phyloP scores from a whole-genome alignment of 768 basidiomycete species.

The Boletus reticulatus region DNA sequence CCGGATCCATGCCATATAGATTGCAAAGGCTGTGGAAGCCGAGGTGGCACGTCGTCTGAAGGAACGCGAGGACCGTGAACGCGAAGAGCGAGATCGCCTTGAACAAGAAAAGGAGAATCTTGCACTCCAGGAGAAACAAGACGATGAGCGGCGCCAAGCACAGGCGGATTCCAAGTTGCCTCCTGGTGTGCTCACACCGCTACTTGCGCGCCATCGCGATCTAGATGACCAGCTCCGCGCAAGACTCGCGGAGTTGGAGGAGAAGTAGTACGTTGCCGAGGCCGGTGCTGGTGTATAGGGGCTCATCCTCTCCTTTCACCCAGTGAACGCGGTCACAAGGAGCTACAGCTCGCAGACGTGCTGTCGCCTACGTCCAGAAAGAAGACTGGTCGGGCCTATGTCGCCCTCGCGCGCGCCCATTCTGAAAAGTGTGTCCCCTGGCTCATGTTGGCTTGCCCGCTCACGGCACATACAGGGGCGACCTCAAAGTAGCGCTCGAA shows the following conservation, averaged over 20 bases:
- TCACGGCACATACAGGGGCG: slow-evolving; percentile 48
- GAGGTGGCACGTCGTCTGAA: slow-evolving; percentile 69
- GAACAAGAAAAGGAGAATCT: slow-evolving; percentile 29
- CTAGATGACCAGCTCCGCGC: slow-evolving; percentile 64
- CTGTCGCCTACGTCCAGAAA: slow-evolving; percentile 75
- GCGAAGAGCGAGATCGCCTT: slow-evolving; percentile 30
- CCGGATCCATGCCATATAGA: slow-evolving; percentile 42
- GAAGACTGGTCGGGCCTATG: slow-evolving; percentile 80
- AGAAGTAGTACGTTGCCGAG: slow-evolving; percentile 61
- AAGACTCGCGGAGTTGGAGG: slow-evolving; percentile 67
- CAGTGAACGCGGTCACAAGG: slow-evolving; percentile 63
- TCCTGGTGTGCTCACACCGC: slow-evolving; percentile 52
- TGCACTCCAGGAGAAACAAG: slow-evolving; percentile 12
- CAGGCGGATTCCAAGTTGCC: slow-evolving; percentile 20
- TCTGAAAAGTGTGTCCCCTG: slow-evolving; percentile 62
- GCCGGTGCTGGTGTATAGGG: slow-evolving; percentile 6
- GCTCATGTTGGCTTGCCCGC: not conserved
- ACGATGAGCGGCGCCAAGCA: slow-evolving; percentile 5
- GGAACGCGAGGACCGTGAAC: slow-evolving; percentile 35
- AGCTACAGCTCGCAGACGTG: slow-evolving; percentile 56
- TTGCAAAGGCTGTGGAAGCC: slow-evolving; percentile 69
- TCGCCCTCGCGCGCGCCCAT: slow-evolving; percentile 77
- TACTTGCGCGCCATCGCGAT: slow-evolving; percentile 63
- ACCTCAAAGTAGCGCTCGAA: slow-evolving; percentile 75
- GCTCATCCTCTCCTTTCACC: slow-evolving; percentile 3